Evolutionary conservation across 116 monocot species (phyloP), one percentile per base, ranked within the genome.

Genomic region (Iris pallida): DNA sequence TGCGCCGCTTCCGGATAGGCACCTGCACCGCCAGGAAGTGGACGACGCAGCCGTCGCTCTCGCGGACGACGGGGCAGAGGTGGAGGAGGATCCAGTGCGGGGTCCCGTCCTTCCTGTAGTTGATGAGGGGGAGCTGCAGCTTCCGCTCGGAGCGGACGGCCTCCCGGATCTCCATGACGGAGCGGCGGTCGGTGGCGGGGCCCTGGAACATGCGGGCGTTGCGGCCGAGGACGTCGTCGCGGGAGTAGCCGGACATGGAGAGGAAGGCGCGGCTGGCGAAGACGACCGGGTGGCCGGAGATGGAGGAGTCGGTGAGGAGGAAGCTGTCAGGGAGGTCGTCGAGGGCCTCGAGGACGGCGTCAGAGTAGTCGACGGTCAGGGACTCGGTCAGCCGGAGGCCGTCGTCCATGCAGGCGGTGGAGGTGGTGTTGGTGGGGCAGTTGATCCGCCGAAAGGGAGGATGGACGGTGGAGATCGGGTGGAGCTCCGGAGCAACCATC

Each of bases 11-110:
- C 70, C 45, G 57, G 13, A 99, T 84, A 59, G 93, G 88, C 48
- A 99, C 88, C 72, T 90, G 90, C 2, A 99, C 90, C 20, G 90
- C 79, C 8, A 99, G 70, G 68, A 99, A 99, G 71, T 99, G 85
- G 4, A 77, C 57, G 58, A 99, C 82, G 42, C 66, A 53, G 47
- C 90, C 93, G 30, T 30, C 30, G 30, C 30, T 30, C 42, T 59
- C 73, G 3, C 9, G 76, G 47, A 99, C 83, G 8, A 99, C 82
- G 14, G 99, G 93, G 53, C 73, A 80, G 65, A 99, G 57, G 55
- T 86, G 86, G 71, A 99, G 86, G 20, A 93, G 71, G 16, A 90
- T 85, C 99, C 82, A 82, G 61, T 82, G 71, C 52, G 86, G 76
- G 15, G 75, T 71, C 1, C 99, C 99, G 62, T 93, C 93, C 70